phyloP scores from a whole-genome alignment of 164 flowering plant species.

The Vitis rotundifolia region DNA sequence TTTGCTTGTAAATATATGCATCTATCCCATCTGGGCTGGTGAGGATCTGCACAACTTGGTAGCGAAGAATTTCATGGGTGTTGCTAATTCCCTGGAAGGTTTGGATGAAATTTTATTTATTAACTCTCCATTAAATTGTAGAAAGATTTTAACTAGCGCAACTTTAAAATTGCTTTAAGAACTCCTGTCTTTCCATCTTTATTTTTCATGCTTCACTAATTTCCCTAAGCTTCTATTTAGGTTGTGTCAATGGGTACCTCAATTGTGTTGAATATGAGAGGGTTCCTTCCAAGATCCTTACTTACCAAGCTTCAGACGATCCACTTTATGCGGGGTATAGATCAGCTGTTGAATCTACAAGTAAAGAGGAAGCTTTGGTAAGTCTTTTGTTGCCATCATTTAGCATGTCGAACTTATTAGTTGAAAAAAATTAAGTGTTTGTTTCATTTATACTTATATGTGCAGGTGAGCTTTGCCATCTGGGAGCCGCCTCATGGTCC shows the following conservation, averaged over 20 bases:
- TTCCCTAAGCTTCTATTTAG: constrained; percentile 20
- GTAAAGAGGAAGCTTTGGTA: constrained; percentile 53
- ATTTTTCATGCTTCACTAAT: constrained; percentile 3
- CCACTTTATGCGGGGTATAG: constrained; percentile 45
- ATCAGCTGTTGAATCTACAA: constrained; percentile 49
- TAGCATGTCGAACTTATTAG: neutral
- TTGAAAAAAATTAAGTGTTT: neutral
- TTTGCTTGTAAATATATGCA: constrained; percentile 67
- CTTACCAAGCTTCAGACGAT: constrained; percentile 52
- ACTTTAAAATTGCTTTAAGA: neutral
- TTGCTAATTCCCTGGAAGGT: constrained; percentile 56
- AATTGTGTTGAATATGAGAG: constrained; percentile 42
- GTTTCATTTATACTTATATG: neutral
- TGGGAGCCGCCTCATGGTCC: constrained; percentile 99
- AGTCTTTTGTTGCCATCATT: neutral
- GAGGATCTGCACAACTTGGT: constrained; percentile 91
- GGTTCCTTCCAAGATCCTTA: constrained; percentile 49
- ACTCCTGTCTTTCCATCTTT: neutral
- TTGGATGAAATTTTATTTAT: neutral
- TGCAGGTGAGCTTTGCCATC: constrained; percentile 78
- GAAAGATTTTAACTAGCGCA: neutral
- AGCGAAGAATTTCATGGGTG: constrained; percentile 75
- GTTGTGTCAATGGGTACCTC: constrained; percentile 46
- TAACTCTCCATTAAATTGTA: neutral
- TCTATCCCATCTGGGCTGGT: constrained; percentile 97